Conservation (phyloP, 768 basidiomycete genomes). For the Lentinus tigrinus region DNA sequence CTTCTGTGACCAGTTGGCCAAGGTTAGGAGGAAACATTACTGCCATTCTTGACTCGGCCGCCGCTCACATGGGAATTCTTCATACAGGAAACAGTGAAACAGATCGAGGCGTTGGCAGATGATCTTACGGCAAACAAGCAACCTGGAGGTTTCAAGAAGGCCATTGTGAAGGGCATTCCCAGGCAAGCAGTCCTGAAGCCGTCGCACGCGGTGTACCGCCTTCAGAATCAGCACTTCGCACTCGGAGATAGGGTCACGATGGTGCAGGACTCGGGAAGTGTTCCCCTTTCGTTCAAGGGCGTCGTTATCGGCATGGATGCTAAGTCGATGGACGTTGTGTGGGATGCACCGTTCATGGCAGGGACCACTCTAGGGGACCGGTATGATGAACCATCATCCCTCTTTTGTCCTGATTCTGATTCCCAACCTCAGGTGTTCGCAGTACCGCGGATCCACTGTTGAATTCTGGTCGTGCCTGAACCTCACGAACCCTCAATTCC, state of each 20-base stretch:
- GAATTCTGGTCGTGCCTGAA: conserved; percentile 89
- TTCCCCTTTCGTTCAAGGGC: conserved; percentile 88
- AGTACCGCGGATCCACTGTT: conserved; percentile 88
- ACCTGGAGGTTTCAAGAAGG: conserved; percentile 74
- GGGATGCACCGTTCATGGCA: conserved; percentile 95
- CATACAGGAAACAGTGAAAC: conserved; percentile 67
- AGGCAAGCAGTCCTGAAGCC: conserved; percentile 93
- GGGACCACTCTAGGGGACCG: conserved; percentile 84
- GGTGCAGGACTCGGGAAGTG: conserved; percentile 93
- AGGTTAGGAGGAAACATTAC: conserved; percentile 46
- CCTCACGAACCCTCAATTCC: conserved; percentile 81
- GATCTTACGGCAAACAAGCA: conserved; percentile 59
- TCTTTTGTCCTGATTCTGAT: background rate
- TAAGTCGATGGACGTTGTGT: conserved; percentile 90
- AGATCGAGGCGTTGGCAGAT: conserved; percentile 80
- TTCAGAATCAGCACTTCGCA: conserved; percentile 84
- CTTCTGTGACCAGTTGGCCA: conserved; percentile 87
- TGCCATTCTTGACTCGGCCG: background rate
- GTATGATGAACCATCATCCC: conserved; percentile 39
- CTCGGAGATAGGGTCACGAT: conserved; percentile 94
- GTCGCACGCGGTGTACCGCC: conserved; percentile 80
- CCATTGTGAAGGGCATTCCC: conserved; percentile 91
- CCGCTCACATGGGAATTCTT: background rate
- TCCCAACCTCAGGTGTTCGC: conserved; percentile 64
- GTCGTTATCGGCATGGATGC: conserved; percentile 88